Conservation (phyloP, 495 filamentous ascomycete species). For the Poronia punctata region DNA sequence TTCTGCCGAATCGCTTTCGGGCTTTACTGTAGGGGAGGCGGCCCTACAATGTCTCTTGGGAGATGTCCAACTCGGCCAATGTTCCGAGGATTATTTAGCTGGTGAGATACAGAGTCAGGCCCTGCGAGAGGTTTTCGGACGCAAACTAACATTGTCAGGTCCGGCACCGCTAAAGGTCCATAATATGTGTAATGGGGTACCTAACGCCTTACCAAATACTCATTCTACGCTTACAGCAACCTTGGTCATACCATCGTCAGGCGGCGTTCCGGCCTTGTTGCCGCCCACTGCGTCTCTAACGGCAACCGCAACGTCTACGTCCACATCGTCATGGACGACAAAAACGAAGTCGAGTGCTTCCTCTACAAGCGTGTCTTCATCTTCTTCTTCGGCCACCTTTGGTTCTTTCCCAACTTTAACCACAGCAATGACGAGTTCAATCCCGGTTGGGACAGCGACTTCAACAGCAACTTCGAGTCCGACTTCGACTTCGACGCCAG, state of each 20-base stretch:
- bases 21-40: slow-evolving; percentile 64
- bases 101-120: slow-evolving; percentile 24
- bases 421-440: slow-evolving; percentile 1
- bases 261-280: slow-evolving; percentile 18
- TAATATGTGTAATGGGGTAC: slow-evolving; percentile 50
- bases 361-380: slow-evolving; percentile 7
- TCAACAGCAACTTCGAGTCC: too few species aligned
- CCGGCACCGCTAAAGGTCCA: slow-evolving; percentile 38
- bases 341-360: slow-evolving; percentile 11
- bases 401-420: too few species aligned
- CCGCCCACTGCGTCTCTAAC: slow-evolving; percentile 11
- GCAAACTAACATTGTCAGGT: slow-evolving; percentile 23
- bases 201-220: slow-evolving; percentile 48
- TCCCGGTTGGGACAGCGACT: too few species aligned
- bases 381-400: slow-evolving; percentile 9
- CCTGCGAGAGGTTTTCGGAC: neutral
- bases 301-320: slow-evolving; percentile 1
- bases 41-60: slow-evolving; percentile 56
- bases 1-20: slow-evolving; percentile 46
- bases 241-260: slow-evolving; percentile 30
- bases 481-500: neutral
- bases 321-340: slow-evolving; percentile 10
- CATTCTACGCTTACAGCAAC: slow-evolving; percentile 57
- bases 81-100: slow-evolving; percentile 25
- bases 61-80: slow-evolving; percentile 34